Conservation (phyloP, 805 yeast genomes). For the Tetrapisispora phaffii region DNA sequence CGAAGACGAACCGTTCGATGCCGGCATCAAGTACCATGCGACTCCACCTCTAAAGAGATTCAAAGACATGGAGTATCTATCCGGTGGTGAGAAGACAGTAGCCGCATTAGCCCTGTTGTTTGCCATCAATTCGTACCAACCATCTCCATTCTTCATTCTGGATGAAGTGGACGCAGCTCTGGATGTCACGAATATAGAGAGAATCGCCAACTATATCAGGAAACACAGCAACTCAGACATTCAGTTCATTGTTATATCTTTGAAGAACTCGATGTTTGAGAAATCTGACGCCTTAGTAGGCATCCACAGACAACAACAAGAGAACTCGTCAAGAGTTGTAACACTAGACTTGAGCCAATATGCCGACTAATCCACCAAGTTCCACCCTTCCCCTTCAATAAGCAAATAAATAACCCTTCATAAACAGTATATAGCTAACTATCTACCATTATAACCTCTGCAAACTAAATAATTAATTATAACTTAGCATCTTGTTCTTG, state of each 20-base stretch:
- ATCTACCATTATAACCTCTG: background rate
- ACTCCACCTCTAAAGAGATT: constrained; percentile 95
- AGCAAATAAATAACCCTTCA: too few relatives aligned
- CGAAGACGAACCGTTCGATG: constrained; percentile 77
- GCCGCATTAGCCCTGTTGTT: constrained; percentile 91
- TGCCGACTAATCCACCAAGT: constrained; percentile 28
- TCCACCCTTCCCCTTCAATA: too few relatives aligned
- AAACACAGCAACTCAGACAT: constrained; percentile 65
- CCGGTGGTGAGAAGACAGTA: constrained; percentile 95
- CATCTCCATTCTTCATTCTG: constrained; percentile 89
- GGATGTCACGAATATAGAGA: constrained; percentile 78
- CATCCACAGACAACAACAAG: constrained; percentile 70
- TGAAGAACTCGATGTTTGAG: constrained; percentile 80
- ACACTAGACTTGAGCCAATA: constrained; percentile 64
- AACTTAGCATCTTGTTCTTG: too few relatives aligned
- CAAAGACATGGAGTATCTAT: constrained; percentile 80
- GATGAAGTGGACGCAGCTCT: constrained; percentile 99
- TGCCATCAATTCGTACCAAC: constrained; percentile 82
- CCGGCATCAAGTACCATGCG: constrained; percentile 83
- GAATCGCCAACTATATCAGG: constrained; percentile 77
- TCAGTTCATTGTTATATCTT: constrained; percentile 87
- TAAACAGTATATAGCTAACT: background rate
- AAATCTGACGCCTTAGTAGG: constrained; percentile 88
- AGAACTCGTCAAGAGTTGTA: constrained; percentile 62
- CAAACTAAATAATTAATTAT: too few relatives aligned